A percentile compares a stretch with the other conserved stretches of the same genome.
Conservation (phyloP, 371 early-diverging fungal species). For the Phascolomyces articulosus region DNA sequence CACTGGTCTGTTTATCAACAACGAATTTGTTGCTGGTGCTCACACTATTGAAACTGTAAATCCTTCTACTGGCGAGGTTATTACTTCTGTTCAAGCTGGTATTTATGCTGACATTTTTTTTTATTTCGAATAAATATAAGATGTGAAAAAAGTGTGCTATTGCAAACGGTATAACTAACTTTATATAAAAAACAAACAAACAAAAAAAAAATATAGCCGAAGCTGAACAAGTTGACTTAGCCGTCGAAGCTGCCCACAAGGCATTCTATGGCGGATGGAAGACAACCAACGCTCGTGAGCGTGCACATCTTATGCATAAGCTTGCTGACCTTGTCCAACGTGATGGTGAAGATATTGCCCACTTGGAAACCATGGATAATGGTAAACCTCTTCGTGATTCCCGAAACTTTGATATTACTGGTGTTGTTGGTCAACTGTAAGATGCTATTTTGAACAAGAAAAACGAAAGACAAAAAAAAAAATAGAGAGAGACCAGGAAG, state of each 20-base stretch:
- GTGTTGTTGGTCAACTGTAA: conserved; percentile 43
- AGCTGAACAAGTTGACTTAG: conserved; percentile 47
- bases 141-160: no score
- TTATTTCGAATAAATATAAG: no score
- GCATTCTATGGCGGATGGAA: conserved; percentile 50
- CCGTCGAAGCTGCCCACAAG: conserved; percentile 50
- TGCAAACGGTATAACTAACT: no score
- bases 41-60: no score
- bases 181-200: no score
- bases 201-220: conserved; percentile 32
- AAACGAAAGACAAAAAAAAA: not conserved
- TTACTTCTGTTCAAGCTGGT: no score
- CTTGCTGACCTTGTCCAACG: conserved; percentile 47
- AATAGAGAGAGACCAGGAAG: no score
- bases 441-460: not conserved
- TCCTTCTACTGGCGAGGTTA: no score
- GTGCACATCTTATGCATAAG: conserved; percentile 47
- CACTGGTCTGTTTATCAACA: no score
- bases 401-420: conserved; percentile 57
- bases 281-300: conserved; percentile 25
- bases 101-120: no score
- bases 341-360: conserved; percentile 45
- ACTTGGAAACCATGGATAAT: conserved; percentile 49
- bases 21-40: no score
- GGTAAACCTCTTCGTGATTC: conserved; percentile 49